Evolutionary conservation across 495 filamentous ascomycete genomes (phyloP).

Genomic region (Aspergillus coremiiformis): DNA sequence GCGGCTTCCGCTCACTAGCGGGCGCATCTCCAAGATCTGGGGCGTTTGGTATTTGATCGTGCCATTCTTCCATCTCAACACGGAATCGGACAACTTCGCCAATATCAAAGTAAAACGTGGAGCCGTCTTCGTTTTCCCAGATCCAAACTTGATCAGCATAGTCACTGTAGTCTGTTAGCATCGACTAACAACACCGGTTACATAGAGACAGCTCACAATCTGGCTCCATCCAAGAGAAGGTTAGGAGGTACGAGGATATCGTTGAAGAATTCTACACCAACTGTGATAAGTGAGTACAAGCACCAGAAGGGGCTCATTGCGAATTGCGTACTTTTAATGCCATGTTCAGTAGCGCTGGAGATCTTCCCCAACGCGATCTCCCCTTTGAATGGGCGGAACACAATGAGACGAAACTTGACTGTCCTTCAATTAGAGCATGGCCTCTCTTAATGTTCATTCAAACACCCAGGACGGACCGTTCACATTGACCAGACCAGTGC

Average conservation of each 20-base stretch:
- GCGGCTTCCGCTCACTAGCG: slow-evolving; percentile 45
- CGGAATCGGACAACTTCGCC: slow-evolving; percentile 80
- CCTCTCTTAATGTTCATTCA: background rate
- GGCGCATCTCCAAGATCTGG: slow-evolving; percentile 48
- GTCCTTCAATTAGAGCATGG: background rate
- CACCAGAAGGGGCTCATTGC: background rate
- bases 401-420: slow-evolving; percentile 90
- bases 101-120: slow-evolving; percentile 75
- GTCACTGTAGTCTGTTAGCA: slow-evolving; percentile 44
- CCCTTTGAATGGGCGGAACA: slow-evolving; percentile 89
- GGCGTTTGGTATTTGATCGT: slow-evolving; percentile 71
- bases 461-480: slow-evolving; percentile 54
- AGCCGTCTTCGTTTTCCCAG: slow-evolving; percentile 64
- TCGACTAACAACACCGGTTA: background rate
- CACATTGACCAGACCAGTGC: slow-evolving; percentile 80
- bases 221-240: slow-evolving; percentile 60
- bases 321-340: slow-evolving; percentile 59
- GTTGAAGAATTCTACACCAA: slow-evolving; percentile 82
- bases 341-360: slow-evolving; percentile 56
- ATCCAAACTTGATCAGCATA: slow-evolving; percentile 69
- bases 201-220: slow-evolving; percentile 52
- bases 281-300: slow-evolving; percentile 32
- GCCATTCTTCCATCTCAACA: slow-evolving; percentile 77
- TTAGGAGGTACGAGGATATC: slow-evolving; percentile 73
- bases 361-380: slow-evolving; percentile 84